Percentiles rank a stretch among this genome's conserved stretches.
Conservation (phyloP, 2,329 filamentous ascomycete species). For the Xylaria sp. region DNA sequence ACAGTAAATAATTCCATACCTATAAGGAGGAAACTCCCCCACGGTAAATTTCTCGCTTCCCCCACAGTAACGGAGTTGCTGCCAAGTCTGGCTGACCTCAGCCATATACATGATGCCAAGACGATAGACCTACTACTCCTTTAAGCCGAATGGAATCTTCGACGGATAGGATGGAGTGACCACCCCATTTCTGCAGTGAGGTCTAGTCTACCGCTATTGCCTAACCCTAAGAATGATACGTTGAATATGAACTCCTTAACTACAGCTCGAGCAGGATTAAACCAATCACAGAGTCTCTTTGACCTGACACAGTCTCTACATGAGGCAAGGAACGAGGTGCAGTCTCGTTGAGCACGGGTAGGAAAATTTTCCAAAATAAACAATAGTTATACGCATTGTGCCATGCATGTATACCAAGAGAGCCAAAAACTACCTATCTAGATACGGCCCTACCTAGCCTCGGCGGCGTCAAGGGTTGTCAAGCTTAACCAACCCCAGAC, state of each 20-base stretch:
- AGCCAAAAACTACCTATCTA: not conserved
- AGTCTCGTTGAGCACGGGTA: not conserved
- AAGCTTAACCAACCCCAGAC: conserved; percentile 18
- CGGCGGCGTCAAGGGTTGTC: conserved; percentile 24
- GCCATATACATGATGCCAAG: conserved; percentile 1
- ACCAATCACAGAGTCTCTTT: not conserved
- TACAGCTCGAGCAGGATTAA: not conserved
- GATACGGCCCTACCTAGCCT: not conserved
- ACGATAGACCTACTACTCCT: not conserved
- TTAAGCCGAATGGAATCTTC: not conserved
- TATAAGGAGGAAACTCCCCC: not conserved
- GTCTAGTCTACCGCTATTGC: not conserved
- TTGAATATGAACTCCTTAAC: not conserved
- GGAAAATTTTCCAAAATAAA: not conserved
- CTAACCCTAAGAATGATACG: not conserved
- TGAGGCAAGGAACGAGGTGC: not conserved
- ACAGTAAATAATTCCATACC: not conserved
- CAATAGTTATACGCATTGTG: not conserved
- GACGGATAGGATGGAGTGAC: not conserved
- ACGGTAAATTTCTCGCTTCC: not conserved
- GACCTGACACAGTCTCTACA: not conserved
- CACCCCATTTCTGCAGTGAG: not conserved
- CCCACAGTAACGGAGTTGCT: conserved; percentile 4
- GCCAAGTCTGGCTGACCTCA: conserved; percentile 9
- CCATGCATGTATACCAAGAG: not conserved